phyloP scores from a whole-genome alignment of 2,329 filamentous ascomycete genomes.

The Cytospora leucostoma region DNA sequence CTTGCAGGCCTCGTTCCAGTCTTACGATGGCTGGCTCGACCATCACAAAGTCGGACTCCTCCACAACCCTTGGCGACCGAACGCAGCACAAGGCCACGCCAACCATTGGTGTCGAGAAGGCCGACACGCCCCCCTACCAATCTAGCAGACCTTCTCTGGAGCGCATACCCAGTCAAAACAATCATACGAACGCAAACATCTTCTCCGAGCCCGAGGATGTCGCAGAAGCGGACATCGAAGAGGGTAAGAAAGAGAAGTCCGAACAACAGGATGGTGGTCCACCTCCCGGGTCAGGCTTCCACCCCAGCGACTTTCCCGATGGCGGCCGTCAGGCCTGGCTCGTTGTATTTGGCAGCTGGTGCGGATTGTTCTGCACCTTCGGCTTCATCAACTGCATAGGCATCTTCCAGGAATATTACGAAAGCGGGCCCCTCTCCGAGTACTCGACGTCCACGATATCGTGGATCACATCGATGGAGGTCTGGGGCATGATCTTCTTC shows the following conservation, averaged over 20 bases:
- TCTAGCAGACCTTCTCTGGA: conserved; percentile 29
- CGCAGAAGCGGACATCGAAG: conserved; percentile 35
- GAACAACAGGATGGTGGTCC: conserved; percentile 19
- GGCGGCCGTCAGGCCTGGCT: conserved; percentile 53
- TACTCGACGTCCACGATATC: conserved; percentile 54
- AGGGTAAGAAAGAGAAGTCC: conserved; percentile 35
- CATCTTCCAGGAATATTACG: conserved; percentile 60
- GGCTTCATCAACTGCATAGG: conserved; percentile 47
- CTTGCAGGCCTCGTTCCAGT: background rate
- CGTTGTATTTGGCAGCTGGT: conserved; percentile 44
- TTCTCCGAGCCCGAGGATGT: conserved; percentile 37
- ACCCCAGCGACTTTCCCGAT: conserved; percentile 53
- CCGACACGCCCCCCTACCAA: conserved; percentile 13
- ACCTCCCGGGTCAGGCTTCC: conserved; percentile 34
- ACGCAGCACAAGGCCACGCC: background rate
- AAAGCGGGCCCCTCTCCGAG: conserved; percentile 45
- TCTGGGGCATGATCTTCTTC: conserved; percentile 49
- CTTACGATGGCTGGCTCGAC: conserved; percentile 12
- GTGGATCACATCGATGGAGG: conserved; percentile 59
- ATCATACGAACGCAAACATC: conserved; percentile 40
- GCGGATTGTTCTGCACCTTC: conserved; percentile 42
- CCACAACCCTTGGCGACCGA: conserved; percentile 21
- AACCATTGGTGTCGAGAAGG: conserved; percentile 1
- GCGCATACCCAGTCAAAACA: conserved; percentile 37
- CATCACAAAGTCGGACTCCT: conserved; percentile 21